phyloP scores from a whole-genome alignment of 1,139 yeast genomes.

The Lodderomyces metapsilosis region DNA sequence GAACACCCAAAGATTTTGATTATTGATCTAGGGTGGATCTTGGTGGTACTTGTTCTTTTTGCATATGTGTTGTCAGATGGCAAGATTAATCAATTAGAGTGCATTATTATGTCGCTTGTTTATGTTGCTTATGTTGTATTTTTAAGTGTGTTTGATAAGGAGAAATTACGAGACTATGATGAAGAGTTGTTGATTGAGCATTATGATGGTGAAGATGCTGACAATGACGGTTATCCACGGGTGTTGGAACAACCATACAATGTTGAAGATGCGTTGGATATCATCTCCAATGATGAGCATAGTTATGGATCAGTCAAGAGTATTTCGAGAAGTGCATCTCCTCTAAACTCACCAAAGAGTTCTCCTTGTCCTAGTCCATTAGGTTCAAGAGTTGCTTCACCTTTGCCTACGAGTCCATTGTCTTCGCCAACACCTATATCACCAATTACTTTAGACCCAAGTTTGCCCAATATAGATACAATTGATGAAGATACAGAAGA shows the following conservation, averaged over 20 bases:
- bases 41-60: constrained; percentile 36
- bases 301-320: constrained; percentile 9
- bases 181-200: constrained; percentile 15
- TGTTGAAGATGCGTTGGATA: constrained; percentile 27
- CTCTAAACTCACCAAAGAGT: constrained; percentile 2
- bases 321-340: constrained; percentile 10
- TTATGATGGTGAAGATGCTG: constrained; percentile 10
- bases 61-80: constrained; percentile 51
- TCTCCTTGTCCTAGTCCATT: constrained; percentile 5
- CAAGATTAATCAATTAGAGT: constrained; percentile 45
- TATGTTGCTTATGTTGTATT: constrained; percentile 38
- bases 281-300: constrained; percentile 21
- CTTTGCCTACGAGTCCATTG: background rate
- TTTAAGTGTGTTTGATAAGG: constrained; percentile 24
- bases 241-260: constrained; percentile 20
- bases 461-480: background rate
- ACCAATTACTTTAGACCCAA: background rate
- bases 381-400: background rate
- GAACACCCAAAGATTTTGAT: constrained; percentile 21
- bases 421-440: constrained; percentile 2
- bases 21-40: constrained; percentile 34
- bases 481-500: background rate
- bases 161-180: constrained; percentile 14
- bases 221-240: constrained; percentile 7
- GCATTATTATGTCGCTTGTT: constrained; percentile 39